phyloP scores from a whole-genome alignment of 139 green algal genomes.

The Volvox reticuliferus region DNA sequence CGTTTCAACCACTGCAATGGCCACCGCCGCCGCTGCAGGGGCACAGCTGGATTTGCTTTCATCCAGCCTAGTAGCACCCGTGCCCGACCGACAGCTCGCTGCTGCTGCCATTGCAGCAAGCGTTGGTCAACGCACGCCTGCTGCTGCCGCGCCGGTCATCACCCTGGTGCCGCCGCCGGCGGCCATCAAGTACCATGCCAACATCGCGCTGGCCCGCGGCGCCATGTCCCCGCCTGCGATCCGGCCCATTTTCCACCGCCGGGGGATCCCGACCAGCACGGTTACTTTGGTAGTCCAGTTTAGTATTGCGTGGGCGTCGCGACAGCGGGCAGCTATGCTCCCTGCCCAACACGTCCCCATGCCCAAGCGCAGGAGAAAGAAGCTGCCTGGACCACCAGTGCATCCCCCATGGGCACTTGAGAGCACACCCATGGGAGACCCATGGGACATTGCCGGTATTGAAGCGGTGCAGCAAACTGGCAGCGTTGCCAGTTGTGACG shows the following conservation, averaged over 20 bases:
- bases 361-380: neutral
- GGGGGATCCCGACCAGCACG: constrained; percentile 9
- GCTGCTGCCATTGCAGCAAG: neutral
- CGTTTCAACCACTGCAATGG: neutral
- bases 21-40: neutral
- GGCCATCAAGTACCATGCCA: neutral
- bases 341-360: neutral
- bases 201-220: neutral
- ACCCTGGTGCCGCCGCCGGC: neutral
- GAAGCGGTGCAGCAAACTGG: neutral
- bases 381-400: neutral
- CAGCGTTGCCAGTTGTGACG: neutral
- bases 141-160: neutral
- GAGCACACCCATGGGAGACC: neutral
- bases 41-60: neutral
- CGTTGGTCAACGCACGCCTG: neutral
- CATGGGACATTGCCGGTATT: neutral
- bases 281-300: neutral
- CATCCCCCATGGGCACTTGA: neutral
- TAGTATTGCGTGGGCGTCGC: neutral
- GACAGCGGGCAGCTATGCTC: neutral
- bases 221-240: neutral
- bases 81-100: neutral
- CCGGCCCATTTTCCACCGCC: neutral
- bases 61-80: neutral